Conservation (phyloP, 2,329 filamentous ascomycete species). For the Cyphellophora attinorum region DNA sequence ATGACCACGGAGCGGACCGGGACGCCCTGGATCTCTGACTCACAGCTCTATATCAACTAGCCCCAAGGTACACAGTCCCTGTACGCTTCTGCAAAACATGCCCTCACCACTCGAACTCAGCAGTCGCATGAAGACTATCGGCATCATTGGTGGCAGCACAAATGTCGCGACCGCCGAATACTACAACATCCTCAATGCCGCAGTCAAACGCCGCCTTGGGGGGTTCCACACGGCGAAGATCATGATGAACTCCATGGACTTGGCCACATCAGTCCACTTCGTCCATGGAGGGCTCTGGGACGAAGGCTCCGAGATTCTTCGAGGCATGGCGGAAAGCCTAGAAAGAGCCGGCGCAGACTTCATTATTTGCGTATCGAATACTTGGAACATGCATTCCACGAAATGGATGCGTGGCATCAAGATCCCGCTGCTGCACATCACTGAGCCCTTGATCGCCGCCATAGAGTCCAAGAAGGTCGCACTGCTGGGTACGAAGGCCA, state of each 20-base stretch:
- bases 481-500: conserved; percentile 4
- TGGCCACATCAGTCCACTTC: neutral
- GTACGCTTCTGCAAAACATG: too few species aligned
- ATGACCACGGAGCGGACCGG: too few species aligned
- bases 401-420: neutral
- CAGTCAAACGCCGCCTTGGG: neutral
- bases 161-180: conserved; percentile 2
- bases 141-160: conserved; percentile 3
- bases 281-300: neutral
- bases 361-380: conserved; percentile 4
- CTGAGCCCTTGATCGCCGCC: neutral
- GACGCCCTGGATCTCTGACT: too few species aligned
- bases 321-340: neutral
- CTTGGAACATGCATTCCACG: conserved; percentile 2
- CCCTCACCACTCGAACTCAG: neutral
- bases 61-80: too few species aligned
- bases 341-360: conserved; percentile 3
- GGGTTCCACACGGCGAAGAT: conserved; percentile 2
- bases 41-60: too few species aligned
- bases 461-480: neutral
- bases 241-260: conserved; percentile 4
- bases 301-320: neutral
- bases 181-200: conserved; percentile 3
- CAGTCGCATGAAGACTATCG: conserved; percentile 5
- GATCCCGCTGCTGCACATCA: conserved; percentile 4